Percentiles rank a stretch among this genome's conserved stretches.
Evolutionary conservation across 179 eudicot species (phyloP).

Genomic region (Gypsophila paniculata): DNA sequence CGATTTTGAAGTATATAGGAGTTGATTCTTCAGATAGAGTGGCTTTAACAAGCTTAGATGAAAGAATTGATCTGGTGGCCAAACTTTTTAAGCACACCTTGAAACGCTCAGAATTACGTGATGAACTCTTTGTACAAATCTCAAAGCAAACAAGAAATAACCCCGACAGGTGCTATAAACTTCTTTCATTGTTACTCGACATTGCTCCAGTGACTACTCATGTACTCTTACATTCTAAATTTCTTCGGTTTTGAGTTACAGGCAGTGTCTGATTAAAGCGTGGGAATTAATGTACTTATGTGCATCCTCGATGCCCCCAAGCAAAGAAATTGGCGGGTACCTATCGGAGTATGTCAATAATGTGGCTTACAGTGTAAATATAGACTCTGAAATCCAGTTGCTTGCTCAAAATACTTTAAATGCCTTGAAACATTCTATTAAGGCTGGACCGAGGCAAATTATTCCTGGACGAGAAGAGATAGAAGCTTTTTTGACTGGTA

Average conservation of each 20-base stretch:
- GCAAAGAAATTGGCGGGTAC: conserved; percentile 92
- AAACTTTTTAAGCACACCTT: conserved; percentile 85
- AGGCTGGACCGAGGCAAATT: conserved; percentile 89
- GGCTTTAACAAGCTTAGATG: conserved; percentile 70
- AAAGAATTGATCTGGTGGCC: conserved; percentile 75
- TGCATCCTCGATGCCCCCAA: conserved; percentile 99
- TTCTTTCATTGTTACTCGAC: conserved; percentile 10
- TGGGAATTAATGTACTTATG: conserved; percentile 97
- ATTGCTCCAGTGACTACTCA: not conserved
- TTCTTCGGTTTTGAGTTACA: conserved; percentile 29
- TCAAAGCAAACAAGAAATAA: conserved; percentile 94
- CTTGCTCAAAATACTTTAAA: conserved; percentile 80
- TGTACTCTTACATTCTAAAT: conserved; percentile 7
- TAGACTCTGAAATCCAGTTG: conserved; percentile 66
- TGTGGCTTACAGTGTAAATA: conserved; percentile 61
- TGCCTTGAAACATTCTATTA: conserved; percentile 79
- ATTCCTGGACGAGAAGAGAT: conserved; percentile 95
- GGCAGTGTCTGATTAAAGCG: conserved; percentile 68
- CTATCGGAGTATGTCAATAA: conserved; percentile 83
- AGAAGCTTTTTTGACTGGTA: conserved; percentile 83
- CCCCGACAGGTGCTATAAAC: conserved; percentile 63
- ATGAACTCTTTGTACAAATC: conserved; percentile 92
- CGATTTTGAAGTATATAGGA: conserved; percentile 88
- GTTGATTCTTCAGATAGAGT: conserved; percentile 74
- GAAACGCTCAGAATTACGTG: conserved; percentile 90